Conservation (phyloP, 331 rosid genomes). For the Stylosanthes scabra region DNA sequence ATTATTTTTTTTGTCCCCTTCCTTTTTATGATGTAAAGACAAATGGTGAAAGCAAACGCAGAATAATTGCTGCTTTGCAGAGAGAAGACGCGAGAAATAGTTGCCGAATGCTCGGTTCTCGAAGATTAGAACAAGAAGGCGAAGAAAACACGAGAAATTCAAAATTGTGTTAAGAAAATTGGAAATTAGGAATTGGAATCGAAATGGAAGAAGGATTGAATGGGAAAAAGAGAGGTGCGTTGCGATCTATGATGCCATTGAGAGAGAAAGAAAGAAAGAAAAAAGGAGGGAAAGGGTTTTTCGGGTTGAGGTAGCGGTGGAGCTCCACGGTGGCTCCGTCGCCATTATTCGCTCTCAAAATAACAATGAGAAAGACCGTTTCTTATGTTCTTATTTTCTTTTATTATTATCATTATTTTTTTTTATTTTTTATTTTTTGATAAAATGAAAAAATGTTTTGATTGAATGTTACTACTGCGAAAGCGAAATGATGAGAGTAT, state of each 20-base stretch:
- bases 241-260: no score
- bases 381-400: constrained; percentile 5
- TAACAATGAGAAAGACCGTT: constrained; percentile 42
- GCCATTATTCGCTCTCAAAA: constrained; percentile 32
- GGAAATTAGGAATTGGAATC: neutral
- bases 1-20: neutral
- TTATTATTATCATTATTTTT: neutral
- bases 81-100: neutral
- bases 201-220: neutral
- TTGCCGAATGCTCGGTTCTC: neutral
- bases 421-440: neutral
- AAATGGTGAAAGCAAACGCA: neutral
- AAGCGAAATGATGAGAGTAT: neutral
- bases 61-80: constrained; percentile 1
- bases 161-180: constrained; percentile 17
- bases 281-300: neutral
- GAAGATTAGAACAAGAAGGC: neutral
- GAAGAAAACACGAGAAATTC: neutral
- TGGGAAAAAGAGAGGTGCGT: no score
- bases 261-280: constrained; percentile 8
- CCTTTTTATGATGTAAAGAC: neutral
- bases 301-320: constrained; percentile 35
- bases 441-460: neutral
- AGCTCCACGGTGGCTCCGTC: constrained; percentile 45
- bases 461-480: neutral